Conservation (phyloP, 148 eudicot species). For the Bassia scoparia region DNA sequence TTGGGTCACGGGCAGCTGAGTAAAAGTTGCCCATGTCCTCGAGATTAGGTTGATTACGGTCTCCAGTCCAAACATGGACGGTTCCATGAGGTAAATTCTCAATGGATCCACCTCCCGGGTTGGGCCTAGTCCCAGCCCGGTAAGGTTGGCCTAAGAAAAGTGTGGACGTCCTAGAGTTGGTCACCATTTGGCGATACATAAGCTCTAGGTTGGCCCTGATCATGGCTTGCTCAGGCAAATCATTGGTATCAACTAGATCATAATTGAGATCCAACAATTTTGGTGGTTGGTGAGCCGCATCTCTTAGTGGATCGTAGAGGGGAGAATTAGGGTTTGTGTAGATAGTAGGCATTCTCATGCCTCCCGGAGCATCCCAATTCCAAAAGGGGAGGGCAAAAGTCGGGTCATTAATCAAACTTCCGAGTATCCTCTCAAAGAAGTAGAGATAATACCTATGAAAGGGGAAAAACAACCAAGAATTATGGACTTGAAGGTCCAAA, state of each 20-base stretch:
- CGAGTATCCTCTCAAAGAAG: constrained; percentile 59
- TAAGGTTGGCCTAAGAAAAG: constrained; percentile 63
- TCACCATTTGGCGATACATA: constrained; percentile 20
- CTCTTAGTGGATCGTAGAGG: constrained; percentile 31
- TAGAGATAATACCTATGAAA: constrained; percentile 71
- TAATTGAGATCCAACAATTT: constrained; percentile 3
- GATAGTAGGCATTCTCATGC: constrained; percentile 53
- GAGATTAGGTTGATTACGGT: constrained; percentile 33
- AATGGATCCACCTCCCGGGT: constrained; percentile 54
- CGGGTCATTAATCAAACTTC: constrained; percentile 58
- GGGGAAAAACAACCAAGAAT: constrained; percentile 73
- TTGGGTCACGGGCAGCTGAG: constrained; percentile 70
- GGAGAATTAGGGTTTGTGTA: constrained; percentile 40
- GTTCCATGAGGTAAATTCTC: constrained; percentile 70
- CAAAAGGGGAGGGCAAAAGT: constrained; percentile 74
- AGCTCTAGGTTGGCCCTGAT: neutral
- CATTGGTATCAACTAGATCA: neutral
- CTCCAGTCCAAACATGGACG: constrained; percentile 66
- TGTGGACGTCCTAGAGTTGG: constrained; percentile 35
- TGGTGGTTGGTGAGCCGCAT: constrained; percentile 1
- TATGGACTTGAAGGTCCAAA: constrained; percentile 59
- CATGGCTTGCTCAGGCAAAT: neutral
- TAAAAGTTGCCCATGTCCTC: constrained; percentile 86
- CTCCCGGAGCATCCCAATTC: constrained; percentile 67
- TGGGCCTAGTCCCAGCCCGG: constrained; percentile 52